Percentiles rank a stretch among this genome's conserved stretches.
These are phyloP conservation scores for Phytophthora tubulina DNA, from an alignment of 352 stramenopile genomes.

Conservation along the genomic window DNA sequence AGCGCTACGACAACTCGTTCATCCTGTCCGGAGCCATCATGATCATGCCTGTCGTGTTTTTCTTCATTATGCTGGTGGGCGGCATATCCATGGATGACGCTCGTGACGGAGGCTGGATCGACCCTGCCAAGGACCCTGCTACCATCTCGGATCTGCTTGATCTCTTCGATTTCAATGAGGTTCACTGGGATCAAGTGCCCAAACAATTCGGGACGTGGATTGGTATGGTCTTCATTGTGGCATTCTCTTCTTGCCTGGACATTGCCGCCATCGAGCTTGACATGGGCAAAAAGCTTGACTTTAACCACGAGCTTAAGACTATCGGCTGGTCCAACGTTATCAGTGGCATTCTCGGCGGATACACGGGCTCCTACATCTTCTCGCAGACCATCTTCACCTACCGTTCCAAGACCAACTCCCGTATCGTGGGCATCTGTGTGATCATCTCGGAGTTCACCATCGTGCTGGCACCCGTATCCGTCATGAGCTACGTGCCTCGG, in stretches of 20 bases:
- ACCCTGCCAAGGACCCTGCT: slow-evolving; percentile 62
- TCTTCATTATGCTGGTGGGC: slow-evolving; percentile 78
- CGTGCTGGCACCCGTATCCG: slow-evolving; percentile 89
- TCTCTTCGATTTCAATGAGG: slow-evolving; percentile 91
- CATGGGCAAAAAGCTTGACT: slow-evolving; percentile 93
- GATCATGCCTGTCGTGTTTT: slow-evolving; percentile 93
- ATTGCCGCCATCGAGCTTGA: slow-evolving; percentile 98
- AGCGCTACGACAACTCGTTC: slow-evolving; percentile 79
- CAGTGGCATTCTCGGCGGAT: slow-evolving; percentile 95
- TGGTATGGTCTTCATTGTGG: slow-evolving; percentile 98
- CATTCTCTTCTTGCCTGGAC: slow-evolving; percentile 97
- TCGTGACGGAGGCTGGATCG: slow-evolving; percentile 93
- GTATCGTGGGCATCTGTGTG: slow-evolving; percentile 92
- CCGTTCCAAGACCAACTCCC: slow-evolving; percentile 89
- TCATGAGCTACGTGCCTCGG: slow-evolving; percentile 95
- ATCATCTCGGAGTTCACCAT: slow-evolving; percentile 87
- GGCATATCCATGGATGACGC: slow-evolving; percentile 91
- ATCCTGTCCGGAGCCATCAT: slow-evolving; percentile 84
- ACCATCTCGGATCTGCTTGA: slow-evolving; percentile 73
- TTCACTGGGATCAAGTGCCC: slow-evolving; percentile 92
- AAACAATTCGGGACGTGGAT: slow-evolving; percentile 92
- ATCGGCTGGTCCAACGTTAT: slow-evolving; percentile 98
- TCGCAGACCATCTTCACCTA: slow-evolving; percentile 98
- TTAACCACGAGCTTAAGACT: slow-evolving; percentile 94
- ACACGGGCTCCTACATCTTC: slow-evolving; percentile 99